Conservation (phyloP, 2,329 filamentous ascomycete genomes). For the Ascochyta fabae region DNA sequence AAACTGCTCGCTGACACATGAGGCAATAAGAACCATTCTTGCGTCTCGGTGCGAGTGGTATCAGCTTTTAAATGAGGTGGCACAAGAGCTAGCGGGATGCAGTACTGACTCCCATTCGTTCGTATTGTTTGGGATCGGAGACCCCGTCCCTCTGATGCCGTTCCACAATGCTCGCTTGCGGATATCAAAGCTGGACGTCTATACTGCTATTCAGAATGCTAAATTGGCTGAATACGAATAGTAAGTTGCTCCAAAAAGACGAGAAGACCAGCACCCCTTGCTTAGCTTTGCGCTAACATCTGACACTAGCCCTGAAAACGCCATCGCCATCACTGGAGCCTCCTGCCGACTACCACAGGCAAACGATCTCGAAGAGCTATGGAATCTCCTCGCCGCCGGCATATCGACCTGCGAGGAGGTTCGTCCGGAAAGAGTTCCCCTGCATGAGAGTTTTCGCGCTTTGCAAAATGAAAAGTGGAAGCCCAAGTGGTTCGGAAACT, state of each 20-base stretch:
- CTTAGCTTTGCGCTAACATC: constrained; percentile 4
- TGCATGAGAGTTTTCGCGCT: background rate
- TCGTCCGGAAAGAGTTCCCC: constrained; percentile 4
- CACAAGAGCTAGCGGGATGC: constrained; percentile 19
- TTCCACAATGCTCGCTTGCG: constrained; percentile 21
- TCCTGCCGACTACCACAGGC: constrained; percentile 20
- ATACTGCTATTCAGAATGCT: background rate
- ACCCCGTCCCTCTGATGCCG: constrained; percentile 25
- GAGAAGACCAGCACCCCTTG: background rate
- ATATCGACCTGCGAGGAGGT: constrained; percentile 7
- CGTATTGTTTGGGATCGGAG: constrained; percentile 30
- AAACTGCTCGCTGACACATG: background rate
- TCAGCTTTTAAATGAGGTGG: constrained; percentile 22
- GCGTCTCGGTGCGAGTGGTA: constrained; percentile 32
- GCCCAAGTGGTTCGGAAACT: constrained; percentile 20
- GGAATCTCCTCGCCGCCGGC: constrained; percentile 13
- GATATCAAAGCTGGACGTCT: constrained; percentile 19
- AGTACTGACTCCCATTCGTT: constrained; percentile 17
- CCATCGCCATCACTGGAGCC: constrained; percentile 27
- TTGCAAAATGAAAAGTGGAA: background rate
- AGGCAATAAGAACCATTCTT: constrained; percentile 26
- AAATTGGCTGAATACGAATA: constrained; percentile 10
- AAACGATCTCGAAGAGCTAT: constrained; percentile 16
- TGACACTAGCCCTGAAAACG: background rate
- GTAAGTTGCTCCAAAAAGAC: constrained; percentile 3